Evolutionary conservation across 2,329 filamentous ascomycete genomes (phyloP), one percentile per base, ranked within the genome.

Genomic region (Sporothrix inflata): DNA sequence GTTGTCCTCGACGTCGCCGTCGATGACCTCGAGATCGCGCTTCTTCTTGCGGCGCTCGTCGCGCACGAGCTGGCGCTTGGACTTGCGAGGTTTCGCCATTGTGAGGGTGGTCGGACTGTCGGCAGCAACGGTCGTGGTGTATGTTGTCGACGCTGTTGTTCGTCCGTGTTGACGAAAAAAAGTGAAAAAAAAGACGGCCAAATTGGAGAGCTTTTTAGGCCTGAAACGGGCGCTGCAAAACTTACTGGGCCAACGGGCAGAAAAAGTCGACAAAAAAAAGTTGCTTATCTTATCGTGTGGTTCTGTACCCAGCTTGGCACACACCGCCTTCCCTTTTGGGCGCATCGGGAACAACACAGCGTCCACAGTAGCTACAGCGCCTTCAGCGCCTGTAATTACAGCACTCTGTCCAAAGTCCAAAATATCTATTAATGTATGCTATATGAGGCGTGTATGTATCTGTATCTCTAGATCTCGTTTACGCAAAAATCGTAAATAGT

Each of bases 1-100:
- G 38, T 74, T 71, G 53, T 75, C 77, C 34, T 76, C 77, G 38
- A 75, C 66, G 70, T 75, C 76, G 24, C 77, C 78, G 45, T 79
- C 77, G 21, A 75, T 71, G 27, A 76, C n/a, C 21, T 80, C 78
- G 38, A 75, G 75, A 3, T 74, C 77, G 70, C 77, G 77, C 74
- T 80, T 79, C 74, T 80, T 81, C 73, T 78, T 78, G 60, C 80
- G 78, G 74, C 80, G 81, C 75, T 81, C 80, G 76, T 82, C 80
- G 45, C 80, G 79, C 63, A 79, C 66, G 27, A 80, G 76, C 74
- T 82, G 80, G 38, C 79, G 76, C 75, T 82, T 82, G 6, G 80
- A 82, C 70, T 81, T 81, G 66, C 78, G 78, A 53, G 77, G 76
- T 71, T 80, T 81, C 16, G 78, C 80, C 80, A 81, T 27, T 60